These are phyloP conservation scores for Exserohilum rostratum DNA, from an alignment of 2,329 filamentous ascomycete genomes.

Conservation along the genomic window DNA sequence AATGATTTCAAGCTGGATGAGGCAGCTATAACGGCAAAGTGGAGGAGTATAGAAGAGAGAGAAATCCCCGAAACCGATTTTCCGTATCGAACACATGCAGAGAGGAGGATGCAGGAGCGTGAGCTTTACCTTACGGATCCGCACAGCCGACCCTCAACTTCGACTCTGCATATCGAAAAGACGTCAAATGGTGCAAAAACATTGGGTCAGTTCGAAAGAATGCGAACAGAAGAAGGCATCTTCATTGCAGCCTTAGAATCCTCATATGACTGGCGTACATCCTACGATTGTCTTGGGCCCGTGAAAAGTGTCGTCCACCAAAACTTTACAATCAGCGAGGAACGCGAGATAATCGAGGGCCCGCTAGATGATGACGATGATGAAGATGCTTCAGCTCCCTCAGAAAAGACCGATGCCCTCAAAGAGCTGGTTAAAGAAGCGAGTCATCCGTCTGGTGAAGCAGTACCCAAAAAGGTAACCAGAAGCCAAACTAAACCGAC, in stretches of 20 bases:
- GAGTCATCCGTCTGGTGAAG: no score
- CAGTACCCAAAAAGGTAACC: no score
- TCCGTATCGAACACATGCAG: not conserved
- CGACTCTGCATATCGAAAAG: not conserved
- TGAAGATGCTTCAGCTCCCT: not conserved
- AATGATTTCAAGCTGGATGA: not conserved
- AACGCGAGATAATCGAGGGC: not conserved
- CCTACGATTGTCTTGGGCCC: constrained; percentile 11
- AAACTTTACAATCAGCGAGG: not conserved
- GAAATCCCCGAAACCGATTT: not conserved
- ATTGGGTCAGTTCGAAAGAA: not conserved
- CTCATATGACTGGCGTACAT: constrained; percentile 16
- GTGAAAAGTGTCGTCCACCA: not conserved
- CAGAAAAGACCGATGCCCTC: not conserved
- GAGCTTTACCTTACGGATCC: not conserved
- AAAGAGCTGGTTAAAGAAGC: not conserved
- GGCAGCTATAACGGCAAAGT: not conserved
- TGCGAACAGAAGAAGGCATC: constrained; percentile 4
- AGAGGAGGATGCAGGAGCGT: not conserved
- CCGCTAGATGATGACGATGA: not conserved
- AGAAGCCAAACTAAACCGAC: not conserved
- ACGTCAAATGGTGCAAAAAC: not conserved
- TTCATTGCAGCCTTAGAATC: constrained; percentile 12
- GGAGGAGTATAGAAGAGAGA: not conserved
- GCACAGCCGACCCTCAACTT: not conserved